Conservation (phyloP, 805 yeast genomes). For the Cyberlindnera xylosilytica region DNA sequence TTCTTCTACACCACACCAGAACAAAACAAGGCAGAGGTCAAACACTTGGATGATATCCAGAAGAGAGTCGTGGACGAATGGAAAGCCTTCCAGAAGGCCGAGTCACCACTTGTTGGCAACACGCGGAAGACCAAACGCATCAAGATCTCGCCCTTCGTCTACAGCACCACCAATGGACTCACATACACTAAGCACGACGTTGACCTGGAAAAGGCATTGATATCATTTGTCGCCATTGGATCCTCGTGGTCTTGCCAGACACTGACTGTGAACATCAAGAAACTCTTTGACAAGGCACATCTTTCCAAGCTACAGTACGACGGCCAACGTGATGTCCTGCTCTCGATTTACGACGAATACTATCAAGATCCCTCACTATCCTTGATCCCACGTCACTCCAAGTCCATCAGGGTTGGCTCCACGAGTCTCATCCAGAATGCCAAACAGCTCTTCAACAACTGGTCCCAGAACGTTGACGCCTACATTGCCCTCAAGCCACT, state of each 20-base stretch:
- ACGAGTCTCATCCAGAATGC: conserved; percentile 12
- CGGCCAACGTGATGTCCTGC: conserved; percentile 11
- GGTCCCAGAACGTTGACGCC: conserved; percentile 24
- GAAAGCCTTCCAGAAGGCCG: conserved; percentile 15
- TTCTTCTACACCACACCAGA: conserved; percentile 19
- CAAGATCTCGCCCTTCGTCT: conserved; percentile 19
- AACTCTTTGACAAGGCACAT: conserved; percentile 20
- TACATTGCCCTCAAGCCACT: conserved; percentile 15
- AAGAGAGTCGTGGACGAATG: conserved; percentile 23
- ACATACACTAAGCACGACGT: conserved; percentile 20
- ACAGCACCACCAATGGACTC: conserved; percentile 19
- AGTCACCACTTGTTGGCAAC: conserved; percentile 1
- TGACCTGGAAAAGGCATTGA: conserved; percentile 16
- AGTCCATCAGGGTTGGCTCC: conserved; percentile 11
- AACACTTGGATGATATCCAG: conserved; percentile 14
- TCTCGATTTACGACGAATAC: conserved; percentile 28
- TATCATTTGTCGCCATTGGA: conserved; percentile 23
- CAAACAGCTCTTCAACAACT: conserved; percentile 16
- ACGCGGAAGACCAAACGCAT: conserved; percentile 4
- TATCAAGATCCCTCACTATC: conserved; percentile 19
- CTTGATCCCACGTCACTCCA: conserved; percentile 19
- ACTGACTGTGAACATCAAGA: conserved; percentile 18
- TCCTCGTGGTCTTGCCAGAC: conserved; percentile 29
- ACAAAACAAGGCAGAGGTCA: conserved; percentile 1
- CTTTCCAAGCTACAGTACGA: background rate